Conservation (phyloP, 495 filamentous ascomycete genomes). For the Cairneyella variabilis region DNA sequence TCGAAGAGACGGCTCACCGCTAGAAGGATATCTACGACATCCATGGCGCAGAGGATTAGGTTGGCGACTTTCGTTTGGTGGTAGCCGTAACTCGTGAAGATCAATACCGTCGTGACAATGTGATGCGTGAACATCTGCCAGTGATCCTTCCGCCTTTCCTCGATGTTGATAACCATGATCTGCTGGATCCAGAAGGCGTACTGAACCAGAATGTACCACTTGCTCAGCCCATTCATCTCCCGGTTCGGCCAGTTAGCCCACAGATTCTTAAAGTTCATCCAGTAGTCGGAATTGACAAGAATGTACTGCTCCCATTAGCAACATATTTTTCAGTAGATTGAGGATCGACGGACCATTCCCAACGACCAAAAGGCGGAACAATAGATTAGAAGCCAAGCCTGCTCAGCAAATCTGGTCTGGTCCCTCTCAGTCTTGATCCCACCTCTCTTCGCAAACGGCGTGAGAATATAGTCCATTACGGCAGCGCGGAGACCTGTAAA, state of each 20-base stretch:
- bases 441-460: constrained; percentile 62
- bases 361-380: constrained; percentile 73
- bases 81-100: constrained; percentile 78
- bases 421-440: constrained; percentile 73
- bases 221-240: constrained; percentile 66
- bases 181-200: constrained; percentile 93
- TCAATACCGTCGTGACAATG: constrained; percentile 77
- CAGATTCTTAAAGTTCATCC: constrained; percentile 69
- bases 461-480: constrained; percentile 79
- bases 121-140: constrained; percentile 96
- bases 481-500: constrained; percentile 85
- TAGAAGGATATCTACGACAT: constrained; percentile 83
- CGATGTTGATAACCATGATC: constrained; percentile 89
- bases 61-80: constrained; percentile 83
- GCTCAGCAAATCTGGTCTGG: constrained; percentile 79
- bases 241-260: constrained; percentile 82
- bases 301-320: constrained; percentile 59
- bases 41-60: constrained; percentile 88
- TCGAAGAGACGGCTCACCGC: constrained; percentile 58
- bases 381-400: constrained; percentile 86
- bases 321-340: not conserved
- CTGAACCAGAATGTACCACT: constrained; percentile 90
- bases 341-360: constrained; percentile 66
- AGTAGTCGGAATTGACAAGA: constrained; percentile 72
- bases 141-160: constrained; percentile 90